Conservation (phyloP, 768 basidiomycete species). For the Pholiota conissans region DNA sequence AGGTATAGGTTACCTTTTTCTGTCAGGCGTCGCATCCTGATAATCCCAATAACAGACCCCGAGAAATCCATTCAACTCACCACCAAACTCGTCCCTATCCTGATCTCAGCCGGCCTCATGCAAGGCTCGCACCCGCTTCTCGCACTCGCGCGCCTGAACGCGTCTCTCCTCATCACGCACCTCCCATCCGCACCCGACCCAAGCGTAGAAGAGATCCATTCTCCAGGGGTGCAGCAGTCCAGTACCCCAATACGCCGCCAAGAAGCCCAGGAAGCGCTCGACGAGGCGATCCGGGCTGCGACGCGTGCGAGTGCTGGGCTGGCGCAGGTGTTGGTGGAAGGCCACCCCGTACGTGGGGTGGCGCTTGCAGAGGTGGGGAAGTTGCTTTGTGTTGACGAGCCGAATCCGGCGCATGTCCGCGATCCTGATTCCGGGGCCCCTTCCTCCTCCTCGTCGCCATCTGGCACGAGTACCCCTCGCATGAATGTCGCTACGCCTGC, state of each 20-base stretch:
- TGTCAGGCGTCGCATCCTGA: no score
- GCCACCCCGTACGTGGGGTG: constrained; percentile 79
- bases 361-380: constrained; percentile 81
- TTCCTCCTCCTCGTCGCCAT: not conserved
- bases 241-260: not conserved
- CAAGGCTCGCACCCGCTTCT: constrained; percentile 78
- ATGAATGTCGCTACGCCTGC: constrained; percentile 2
- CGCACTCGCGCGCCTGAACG: constrained; percentile 69
- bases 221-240: constrained; percentile 23
- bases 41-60: constrained; percentile 48
- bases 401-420: constrained; percentile 33
- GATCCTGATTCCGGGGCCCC: not conserved
- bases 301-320: constrained; percentile 57
- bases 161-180: constrained; percentile 60
- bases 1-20: no score
- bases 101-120: constrained; percentile 57
- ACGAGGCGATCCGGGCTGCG: constrained; percentile 60
- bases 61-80: constrained; percentile 58
- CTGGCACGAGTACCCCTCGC: not conserved
- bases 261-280: constrained; percentile 52
- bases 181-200: constrained; percentile 27
- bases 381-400: constrained; percentile 78
- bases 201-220: constrained; percentile 23
- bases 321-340: constrained; percentile 48
- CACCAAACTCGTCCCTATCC: constrained; percentile 62